phyloP scores from a whole-genome alignment of 2,329 filamentous ascomycete species.

The Macroventuria anomochaeta region DNA sequence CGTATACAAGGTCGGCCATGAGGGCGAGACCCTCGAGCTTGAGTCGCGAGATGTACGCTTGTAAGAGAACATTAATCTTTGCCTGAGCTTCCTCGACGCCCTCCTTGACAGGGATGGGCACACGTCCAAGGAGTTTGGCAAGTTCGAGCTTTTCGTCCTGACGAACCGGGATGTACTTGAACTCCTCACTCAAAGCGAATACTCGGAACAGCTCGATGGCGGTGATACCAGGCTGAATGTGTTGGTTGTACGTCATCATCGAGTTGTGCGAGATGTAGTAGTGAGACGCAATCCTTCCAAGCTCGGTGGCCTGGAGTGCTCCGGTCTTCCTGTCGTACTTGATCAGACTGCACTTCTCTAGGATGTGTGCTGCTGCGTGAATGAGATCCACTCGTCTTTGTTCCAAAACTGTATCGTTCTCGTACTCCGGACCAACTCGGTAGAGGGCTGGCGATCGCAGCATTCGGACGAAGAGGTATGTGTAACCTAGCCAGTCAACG shows the following conservation, averaged over 20 bases:
- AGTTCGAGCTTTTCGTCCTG: constrained; percentile 98
- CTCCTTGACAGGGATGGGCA: constrained; percentile 97
- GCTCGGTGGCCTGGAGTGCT: constrained; percentile 86
- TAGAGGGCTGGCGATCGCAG: constrained; percentile 92
- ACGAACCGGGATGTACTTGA: constrained; percentile 97
- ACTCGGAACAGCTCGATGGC: constrained; percentile 96
- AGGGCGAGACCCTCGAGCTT: constrained; percentile 92
- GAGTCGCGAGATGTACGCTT: constrained; percentile 94
- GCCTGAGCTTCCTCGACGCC: constrained; percentile 95
- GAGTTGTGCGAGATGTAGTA: constrained; percentile 98
- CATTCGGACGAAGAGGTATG: constrained; percentile 98
- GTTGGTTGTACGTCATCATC: constrained; percentile 95
- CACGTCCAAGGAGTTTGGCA: constrained; percentile 84
- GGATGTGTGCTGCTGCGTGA: constrained; percentile 85
- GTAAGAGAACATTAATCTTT: constrained; percentile 96
- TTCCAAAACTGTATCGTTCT: constrained; percentile 87
- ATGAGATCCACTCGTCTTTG: constrained; percentile 98
- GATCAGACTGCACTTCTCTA: constrained; percentile 86
- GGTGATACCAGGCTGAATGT: constrained; percentile 90
- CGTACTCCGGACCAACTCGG: constrained; percentile 94
- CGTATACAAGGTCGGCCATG: constrained; percentile 98
- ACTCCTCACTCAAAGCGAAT: constrained; percentile 94
- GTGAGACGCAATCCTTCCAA: constrained; percentile 94
- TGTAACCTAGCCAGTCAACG: constrained; percentile 99
- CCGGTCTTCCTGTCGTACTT: constrained; percentile 97